Conservation (phyloP, 2,329 filamentous ascomycete species). For the Pleoardoris graminearum region DNA sequence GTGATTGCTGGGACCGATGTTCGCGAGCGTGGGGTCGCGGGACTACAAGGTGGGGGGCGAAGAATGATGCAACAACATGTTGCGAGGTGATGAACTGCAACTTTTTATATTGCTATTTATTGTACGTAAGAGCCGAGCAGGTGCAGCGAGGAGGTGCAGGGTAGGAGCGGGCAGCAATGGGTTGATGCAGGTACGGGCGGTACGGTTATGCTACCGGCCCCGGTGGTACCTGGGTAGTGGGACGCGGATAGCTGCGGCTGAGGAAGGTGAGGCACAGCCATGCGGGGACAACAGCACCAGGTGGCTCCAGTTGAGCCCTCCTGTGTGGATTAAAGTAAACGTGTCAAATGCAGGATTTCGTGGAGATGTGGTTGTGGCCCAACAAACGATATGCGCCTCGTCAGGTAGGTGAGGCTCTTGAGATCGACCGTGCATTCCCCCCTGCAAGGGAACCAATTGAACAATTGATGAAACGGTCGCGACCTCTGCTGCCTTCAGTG, state of each 20-base stretch:
- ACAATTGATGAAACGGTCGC: too few relatives aligned
- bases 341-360: too few relatives aligned
- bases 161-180: background rate
- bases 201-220: too few relatives aligned
- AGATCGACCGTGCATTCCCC: too few relatives aligned
- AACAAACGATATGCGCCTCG: too few relatives aligned
- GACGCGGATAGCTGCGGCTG: constrained; percentile 4
- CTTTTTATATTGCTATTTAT: background rate
- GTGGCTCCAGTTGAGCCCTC: background rate
- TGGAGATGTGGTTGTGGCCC: background rate
- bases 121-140: background rate
- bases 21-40: background rate
- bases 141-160: background rate
- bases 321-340: too few relatives aligned
- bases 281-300: background rate
- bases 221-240: too few relatives aligned
- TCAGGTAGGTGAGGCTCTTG: too few relatives aligned
- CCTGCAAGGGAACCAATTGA: too few relatives aligned
- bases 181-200: background rate
- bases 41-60: background rate
- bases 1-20: background rate
- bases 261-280: background rate
- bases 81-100: background rate
- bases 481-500: too few relatives aligned
- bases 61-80: background rate